Percentiles rank a stretch among this genome's conserved stretches.
Evolutionary conservation across 2,329 filamentous ascomycete genomes (phyloP).

Genomic region (Botrytis byssoidea): DNA sequence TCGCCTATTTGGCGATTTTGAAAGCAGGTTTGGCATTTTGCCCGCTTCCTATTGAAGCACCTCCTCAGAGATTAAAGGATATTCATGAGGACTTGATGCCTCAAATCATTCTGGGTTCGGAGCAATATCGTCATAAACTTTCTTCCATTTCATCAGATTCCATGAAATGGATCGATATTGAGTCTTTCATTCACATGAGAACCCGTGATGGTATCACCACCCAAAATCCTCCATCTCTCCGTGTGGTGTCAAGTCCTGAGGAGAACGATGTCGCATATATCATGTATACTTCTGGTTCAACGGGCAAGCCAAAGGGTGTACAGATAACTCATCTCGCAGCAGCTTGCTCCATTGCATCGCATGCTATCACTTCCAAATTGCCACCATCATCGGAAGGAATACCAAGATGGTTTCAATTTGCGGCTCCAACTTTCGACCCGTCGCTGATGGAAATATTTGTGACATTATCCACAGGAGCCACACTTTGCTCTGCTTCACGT

Average conservation of each 20-base stretch:
- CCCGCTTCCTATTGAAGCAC: constrained; percentile 39
- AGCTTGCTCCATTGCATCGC: constrained; percentile 21
- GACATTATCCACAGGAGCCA: constrained; percentile 1
- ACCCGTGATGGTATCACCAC: background rate
- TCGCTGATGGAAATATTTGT: constrained; percentile 39
- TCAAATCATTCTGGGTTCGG: background rate
- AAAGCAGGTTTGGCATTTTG: constrained; percentile 40
- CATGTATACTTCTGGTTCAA: constrained; percentile 25
- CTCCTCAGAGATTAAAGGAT: background rate
- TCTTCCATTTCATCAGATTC: background rate
- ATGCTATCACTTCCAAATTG: background rate
- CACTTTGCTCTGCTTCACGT: constrained; percentile 12
- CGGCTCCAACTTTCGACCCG: constrained; percentile 25
- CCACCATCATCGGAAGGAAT: constrained; percentile 5
- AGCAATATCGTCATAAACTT: background rate
- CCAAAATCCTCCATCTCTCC: background rate
- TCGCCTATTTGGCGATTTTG: constrained; percentile 39
- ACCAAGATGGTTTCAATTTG: constrained; percentile 8
- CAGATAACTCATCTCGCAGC: constrained; percentile 36
- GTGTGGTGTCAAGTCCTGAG: background rate
- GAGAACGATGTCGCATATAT: constrained; percentile 19
- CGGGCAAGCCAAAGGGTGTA: constrained; percentile 36
- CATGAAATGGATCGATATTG: constrained; percentile 8
- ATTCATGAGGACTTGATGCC: background rate
- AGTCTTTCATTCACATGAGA: constrained; percentile 8